phyloP scores from a whole-genome alignment of 73 alveolate genomes.

The Paramecium pentaurelia region DNA sequence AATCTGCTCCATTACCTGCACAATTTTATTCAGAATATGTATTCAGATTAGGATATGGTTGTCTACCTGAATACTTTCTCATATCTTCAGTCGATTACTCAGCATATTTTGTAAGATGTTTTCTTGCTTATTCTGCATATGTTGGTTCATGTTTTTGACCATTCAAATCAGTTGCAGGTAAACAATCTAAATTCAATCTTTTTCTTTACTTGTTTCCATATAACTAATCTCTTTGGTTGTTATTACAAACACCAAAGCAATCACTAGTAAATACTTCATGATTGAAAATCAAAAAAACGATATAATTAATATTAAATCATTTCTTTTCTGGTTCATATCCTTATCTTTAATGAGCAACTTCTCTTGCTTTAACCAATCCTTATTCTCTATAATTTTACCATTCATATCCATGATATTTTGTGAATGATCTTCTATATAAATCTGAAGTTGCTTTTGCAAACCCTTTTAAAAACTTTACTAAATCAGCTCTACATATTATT shows the following conservation, averaged over 20 bases:
- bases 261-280: not conserved
- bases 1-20: not conserved
- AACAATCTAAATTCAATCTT: not conserved
- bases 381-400: not conserved
- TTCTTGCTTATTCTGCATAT: not conserved
- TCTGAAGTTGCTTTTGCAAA: not conserved
- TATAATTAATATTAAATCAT: not conserved
- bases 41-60: not conserved
- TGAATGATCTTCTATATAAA: not conserved
- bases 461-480: slow-evolving; percentile 21
- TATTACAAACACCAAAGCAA: not conserved
- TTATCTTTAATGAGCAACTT: not conserved
- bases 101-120: not conserved
- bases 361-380: not conserved
- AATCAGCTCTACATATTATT: not conserved
- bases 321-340: not conserved
- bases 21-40: not conserved
- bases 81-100: not conserved
- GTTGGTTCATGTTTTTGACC: not conserved
- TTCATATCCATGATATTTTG: slow-evolving; percentile 2
- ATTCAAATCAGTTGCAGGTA: not conserved
- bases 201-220: not conserved
- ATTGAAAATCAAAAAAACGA: not conserved
- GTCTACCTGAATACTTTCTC: not conserved
- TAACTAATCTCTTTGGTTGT: not conserved